Evolutionary conservation across 2,329 filamentous ascomycete genomes (phyloP).

Genomic region (Penicillium italicum): DNA sequence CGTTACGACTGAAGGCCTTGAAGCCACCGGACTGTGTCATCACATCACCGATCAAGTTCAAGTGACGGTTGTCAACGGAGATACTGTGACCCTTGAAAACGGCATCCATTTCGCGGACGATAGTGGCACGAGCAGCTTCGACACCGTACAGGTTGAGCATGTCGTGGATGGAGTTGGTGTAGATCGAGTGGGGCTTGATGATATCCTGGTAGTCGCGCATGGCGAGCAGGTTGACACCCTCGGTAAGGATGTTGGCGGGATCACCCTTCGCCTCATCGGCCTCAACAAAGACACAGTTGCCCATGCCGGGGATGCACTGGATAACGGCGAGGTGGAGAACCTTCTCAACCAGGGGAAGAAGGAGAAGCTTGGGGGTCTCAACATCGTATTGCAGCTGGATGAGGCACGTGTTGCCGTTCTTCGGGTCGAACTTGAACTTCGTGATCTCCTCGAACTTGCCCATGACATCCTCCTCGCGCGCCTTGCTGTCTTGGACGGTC

Average conservation of each 20-base stretch:
- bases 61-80: conserved; percentile 81
- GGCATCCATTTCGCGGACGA: conserved; percentile 76
- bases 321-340: conserved; percentile 76
- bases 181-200: conserved; percentile 79
- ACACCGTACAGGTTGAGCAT: conserved; percentile 86
- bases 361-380: conserved; percentile 80
- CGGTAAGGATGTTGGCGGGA: conserved; percentile 62
- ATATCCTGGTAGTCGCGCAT: conserved; percentile 86
- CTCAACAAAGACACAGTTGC: conserved; percentile 66
- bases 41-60: conserved; percentile 93
- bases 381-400: conserved; percentile 80
- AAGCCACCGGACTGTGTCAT: conserved; percentile 95
- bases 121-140: conserved; percentile 82
- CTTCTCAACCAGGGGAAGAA: conserved; percentile 84
- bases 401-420: conserved; percentile 68
- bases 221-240: conserved; percentile 81
- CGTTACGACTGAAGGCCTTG: conserved; percentile 87
- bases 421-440: conserved; percentile 75
- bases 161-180: conserved; percentile 88
- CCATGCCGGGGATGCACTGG: conserved; percentile 77
- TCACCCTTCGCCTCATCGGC: conserved; percentile 52
- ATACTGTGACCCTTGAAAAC: conserved; percentile 93
- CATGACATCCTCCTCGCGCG: conserved; percentile 63
- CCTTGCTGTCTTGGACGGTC: conserved; percentile 41
- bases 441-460: conserved; percentile 64